Base-by-base conservation (phyloP, 129 eudicot species). In the Flaveria robusta region DNA sequence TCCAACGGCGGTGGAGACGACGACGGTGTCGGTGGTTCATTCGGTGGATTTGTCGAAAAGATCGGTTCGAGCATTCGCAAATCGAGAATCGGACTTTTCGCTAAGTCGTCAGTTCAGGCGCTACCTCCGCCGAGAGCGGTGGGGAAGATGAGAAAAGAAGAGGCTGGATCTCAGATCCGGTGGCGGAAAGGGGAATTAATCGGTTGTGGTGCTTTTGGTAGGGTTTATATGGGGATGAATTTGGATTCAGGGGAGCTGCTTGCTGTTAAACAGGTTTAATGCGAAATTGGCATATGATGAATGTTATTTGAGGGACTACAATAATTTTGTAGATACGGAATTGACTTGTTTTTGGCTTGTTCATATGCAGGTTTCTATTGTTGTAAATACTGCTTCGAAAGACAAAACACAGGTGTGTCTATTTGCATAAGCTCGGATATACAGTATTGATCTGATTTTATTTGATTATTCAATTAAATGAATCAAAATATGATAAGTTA, bases 191-290 rank as follows among this genome's bases (percentile, higher is more conserved):
- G 98, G 68, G 97, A 94, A 60, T 68, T 94, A 81, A 94, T 94
- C 55, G 99, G 99, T 3, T 91, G 90, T 20, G 99, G 99, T 24
- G 99, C 97, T 7, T 91, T 94, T 78, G 99, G 99, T 5, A 79
- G 96, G 86, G 99, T 94, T 84, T 87, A 94, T 76, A 94, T 94
- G 99, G 99, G 99, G 55, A 91, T 94, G 99, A 91, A 94, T 76
- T 85, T 94, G 6, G 99, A 94, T 84, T 94, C 99, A 7, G 99
- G 99, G 26, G 99, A 94, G 81, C 82, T 94, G 12, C 86, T 91
- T 71, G 99, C 99, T 60, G 94, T 94, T 4, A 94, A 94, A 70
- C 97, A 94, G 99, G 99, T 71, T 26, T 39, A 65, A n/a, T 22
- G 47, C 23, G 7, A 16, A 51, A 45, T 58, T 63, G 19, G n/a